A percentile compares a stretch with the other conserved stretches of the same genome.
phyloP scores from a whole-genome alignment of 2,329 filamentous ascomycete species.

The Nigrograna mackinnonii region DNA sequence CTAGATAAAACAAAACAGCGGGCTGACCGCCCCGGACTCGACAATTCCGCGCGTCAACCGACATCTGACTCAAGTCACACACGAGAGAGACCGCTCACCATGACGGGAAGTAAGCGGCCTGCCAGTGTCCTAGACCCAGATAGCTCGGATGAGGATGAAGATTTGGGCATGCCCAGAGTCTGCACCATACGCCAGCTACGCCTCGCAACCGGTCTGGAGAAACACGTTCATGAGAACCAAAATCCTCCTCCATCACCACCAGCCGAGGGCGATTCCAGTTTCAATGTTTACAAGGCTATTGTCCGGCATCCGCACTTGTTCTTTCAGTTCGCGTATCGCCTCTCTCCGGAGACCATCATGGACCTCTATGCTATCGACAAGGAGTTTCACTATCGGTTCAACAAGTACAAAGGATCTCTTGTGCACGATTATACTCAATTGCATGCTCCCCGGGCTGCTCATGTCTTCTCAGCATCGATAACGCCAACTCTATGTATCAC shows the following conservation, averaged over 20 bases:
- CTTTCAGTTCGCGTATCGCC: conserved; percentile 33
- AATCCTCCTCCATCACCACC: conserved; percentile 23
- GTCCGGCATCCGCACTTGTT: conserved; percentile 40
- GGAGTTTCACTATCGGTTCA: conserved; percentile 41
- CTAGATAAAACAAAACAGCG: too few species aligned
- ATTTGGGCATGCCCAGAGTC: too few species aligned
- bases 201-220: conserved; percentile 28
- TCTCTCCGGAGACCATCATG: conserved; percentile 24
- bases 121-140: conserved; percentile 12
- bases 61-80: too few species aligned
- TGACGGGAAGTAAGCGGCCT: conserved; percentile 17
- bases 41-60: too few species aligned
- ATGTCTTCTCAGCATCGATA: conserved; percentile 64
- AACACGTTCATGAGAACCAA: conserved; percentile 10
- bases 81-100: too few species aligned
- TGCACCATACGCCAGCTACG: conserved; percentile 1
- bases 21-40: too few species aligned
- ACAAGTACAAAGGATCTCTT: conserved; percentile 58
- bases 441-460: conserved; percentile 59
- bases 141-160: too few species aligned
- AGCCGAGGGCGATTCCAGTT: conserved; percentile 23
- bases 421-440: conserved; percentile 59
- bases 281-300: conserved; percentile 40
- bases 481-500: conserved; percentile 61
- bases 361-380: conserved; percentile 44